Conservation (phyloP, 768 basidiomycete species). For the Mycena latifolia region DNA sequence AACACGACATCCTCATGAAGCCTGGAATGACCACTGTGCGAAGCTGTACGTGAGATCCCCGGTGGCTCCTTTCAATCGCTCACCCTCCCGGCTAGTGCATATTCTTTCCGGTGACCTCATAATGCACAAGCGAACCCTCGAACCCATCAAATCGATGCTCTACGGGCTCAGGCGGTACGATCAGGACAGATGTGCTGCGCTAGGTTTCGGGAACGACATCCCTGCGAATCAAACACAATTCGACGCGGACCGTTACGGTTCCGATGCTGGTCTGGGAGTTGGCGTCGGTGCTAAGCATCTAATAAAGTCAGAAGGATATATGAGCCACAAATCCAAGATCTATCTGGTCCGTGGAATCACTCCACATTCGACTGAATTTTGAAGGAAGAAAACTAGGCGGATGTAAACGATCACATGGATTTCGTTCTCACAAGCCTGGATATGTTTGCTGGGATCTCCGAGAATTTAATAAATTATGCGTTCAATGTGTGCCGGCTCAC, state of each 20-base stretch:
- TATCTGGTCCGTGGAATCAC: slow-evolving; percentile 61
- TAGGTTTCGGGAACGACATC: slow-evolving; percentile 19
- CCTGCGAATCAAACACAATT: slow-evolving; percentile 24
- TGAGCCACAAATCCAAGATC: slow-evolving; percentile 77
- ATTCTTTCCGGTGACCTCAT: slow-evolving; percentile 82
- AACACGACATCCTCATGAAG: slow-evolving; percentile 68
- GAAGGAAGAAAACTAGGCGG: slow-evolving; percentile 56
- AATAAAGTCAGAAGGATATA: slow-evolving; percentile 60
- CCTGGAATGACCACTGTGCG: slow-evolving; percentile 73
- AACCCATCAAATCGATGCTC: slow-evolving; percentile 77
- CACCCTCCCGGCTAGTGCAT: slow-evolving; percentile 63
- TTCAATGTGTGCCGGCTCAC: slow-evolving; percentile 68
- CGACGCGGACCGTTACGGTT: slow-evolving; percentile 40
- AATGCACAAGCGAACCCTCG: slow-evolving; percentile 79
- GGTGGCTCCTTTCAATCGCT: neutral
- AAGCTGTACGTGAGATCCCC: slow-evolving; percentile 55
- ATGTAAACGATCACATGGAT: slow-evolving; percentile 84
- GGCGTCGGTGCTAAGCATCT: slow-evolving; percentile 4
- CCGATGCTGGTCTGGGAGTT: slow-evolving; percentile 11
- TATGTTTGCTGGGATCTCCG: slow-evolving; percentile 78
- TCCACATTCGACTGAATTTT: neutral
- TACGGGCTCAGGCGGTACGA: slow-evolving; percentile 80
- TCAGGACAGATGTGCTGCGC: slow-evolving; percentile 71
- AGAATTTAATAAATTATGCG: slow-evolving; percentile 79
- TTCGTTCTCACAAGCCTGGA: slow-evolving; percentile 77